These are phyloP conservation scores for Venturia effusa DNA, from an alignment of 2,329 filamentous ascomycete species.

Conservation along the genomic window DNA sequence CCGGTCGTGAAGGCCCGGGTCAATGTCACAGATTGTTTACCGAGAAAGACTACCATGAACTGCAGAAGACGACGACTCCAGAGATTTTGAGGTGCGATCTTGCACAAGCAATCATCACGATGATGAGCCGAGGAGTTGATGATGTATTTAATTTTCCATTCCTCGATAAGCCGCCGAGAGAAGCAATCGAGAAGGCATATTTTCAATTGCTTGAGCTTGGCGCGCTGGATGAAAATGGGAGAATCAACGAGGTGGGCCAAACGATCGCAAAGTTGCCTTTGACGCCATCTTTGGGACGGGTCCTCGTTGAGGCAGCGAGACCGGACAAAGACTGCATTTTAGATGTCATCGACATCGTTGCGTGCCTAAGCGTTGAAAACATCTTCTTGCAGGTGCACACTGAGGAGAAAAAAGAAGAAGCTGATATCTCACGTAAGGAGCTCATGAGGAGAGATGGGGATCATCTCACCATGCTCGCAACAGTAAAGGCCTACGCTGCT, in stretches of 20 bases:
- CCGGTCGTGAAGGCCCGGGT: slow-evolving; percentile 81
- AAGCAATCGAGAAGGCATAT: slow-evolving; percentile 72
- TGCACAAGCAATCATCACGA: slow-evolving; percentile 73
- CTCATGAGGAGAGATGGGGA: slow-evolving; percentile 51
- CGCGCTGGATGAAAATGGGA: slow-evolving; percentile 60
- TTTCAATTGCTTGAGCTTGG: slow-evolving; percentile 69
- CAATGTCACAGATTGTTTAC: slow-evolving; percentile 89
- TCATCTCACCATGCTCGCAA: slow-evolving; percentile 50
- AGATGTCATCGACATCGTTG: slow-evolving; percentile 77
- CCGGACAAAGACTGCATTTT: slow-evolving; percentile 61
- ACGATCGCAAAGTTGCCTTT: slow-evolving; percentile 78
- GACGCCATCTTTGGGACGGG: slow-evolving; percentile 67
- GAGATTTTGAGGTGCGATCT: slow-evolving; percentile 90
- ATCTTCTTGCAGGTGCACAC: slow-evolving; percentile 50
- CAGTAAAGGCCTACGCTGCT: slow-evolving; percentile 47
- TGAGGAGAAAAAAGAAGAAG: slow-evolving; percentile 50
- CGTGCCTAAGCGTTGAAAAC: slow-evolving; percentile 53
- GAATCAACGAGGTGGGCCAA: slow-evolving; percentile 61
- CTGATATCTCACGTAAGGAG: slow-evolving; percentile 43
- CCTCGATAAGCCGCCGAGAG: slow-evolving; percentile 66
- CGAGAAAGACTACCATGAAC: slow-evolving; percentile 56
- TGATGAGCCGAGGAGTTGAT: slow-evolving; percentile 83
- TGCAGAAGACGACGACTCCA: slow-evolving; percentile 67
- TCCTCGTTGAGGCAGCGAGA: slow-evolving; percentile 67
- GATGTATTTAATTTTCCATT: slow-evolving; percentile 77